phyloP scores from a whole-genome alignment of 306 rosid genomes.

The Vigna hirtella region DNA sequence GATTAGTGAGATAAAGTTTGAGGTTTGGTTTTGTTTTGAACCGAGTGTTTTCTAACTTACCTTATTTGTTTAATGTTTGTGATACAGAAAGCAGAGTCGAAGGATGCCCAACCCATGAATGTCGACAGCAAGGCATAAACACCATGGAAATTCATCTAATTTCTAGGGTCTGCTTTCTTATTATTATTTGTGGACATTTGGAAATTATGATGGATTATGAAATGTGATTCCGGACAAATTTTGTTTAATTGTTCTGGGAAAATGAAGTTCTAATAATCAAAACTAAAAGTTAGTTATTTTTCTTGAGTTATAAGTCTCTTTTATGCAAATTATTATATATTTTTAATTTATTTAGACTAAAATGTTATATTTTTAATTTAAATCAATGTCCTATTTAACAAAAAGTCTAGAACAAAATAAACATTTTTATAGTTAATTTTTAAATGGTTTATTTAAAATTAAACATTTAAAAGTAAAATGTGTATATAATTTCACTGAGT shows the following conservation, averaged over 20 bases:
- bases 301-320: too few relatives aligned
- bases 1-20: neutral
- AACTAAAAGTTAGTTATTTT: too few relatives aligned
- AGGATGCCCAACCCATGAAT: conserved; percentile 39
- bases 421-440: too few relatives aligned
- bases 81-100: conserved; percentile 26
- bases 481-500: too few relatives aligned
- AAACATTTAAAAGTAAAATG: too few relatives aligned
- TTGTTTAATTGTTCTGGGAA: neutral
- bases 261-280: neutral
- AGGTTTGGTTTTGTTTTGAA: neutral
- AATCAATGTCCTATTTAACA: too few relatives aligned
- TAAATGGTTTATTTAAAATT: too few relatives aligned
- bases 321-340: too few relatives aligned
- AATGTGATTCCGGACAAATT: neutral
- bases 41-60: neutral
- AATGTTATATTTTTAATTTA: too few relatives aligned
- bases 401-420: too few relatives aligned
- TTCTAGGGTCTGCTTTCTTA: conserved; percentile 2
- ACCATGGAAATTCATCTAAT: neutral
- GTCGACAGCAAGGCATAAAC: conserved; percentile 42
- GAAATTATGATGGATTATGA: conserved; percentile 25
- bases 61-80: neutral
- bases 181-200: conserved; percentile 1
- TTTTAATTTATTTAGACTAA: too few relatives aligned